Base-by-base conservation (phyloP, 495 filamentous ascomycete species). In the Tuber calosporum region DNA sequence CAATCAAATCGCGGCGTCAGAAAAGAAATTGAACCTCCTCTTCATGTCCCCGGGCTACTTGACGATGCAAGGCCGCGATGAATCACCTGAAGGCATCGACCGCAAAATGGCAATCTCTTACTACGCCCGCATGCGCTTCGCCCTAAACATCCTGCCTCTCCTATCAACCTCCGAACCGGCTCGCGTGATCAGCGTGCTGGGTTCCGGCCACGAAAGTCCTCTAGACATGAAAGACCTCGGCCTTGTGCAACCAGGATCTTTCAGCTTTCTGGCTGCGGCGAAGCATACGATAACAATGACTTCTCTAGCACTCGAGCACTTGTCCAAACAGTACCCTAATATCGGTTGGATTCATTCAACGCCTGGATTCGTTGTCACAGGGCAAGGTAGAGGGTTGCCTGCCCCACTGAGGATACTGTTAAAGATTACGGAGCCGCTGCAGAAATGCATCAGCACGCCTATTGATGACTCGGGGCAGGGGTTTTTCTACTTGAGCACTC, bases 51-150 rank as follows among this genome's bases (percentile, higher is more conserved):
- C 82, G 4, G 87, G 87, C 11, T 85, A 83, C 67, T 71, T 85
- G 71, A 82, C 81, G 8, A 37, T 84, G 72, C 53, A 74, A 68
- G 81, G 83, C 22, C 77, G 79, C 39, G 69, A 75, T 43, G 72
- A 89, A 68, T 91, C 90, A 0, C 39, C 76, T 2, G 91, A 93
- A 81, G 85, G 84, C 30, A 83, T 92, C 19, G 83, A 89, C 75
- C 81, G 83, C 42, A 84, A 85, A 71, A 81, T 86, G 58, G 81
- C 87, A 22, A 81, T 91, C 5, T 83, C 82, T 68, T 89, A 88
- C 82, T 92, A 92, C 81, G 83, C 87, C 38, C 88, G 90, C 22
- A 84, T 86, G 67, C 87, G 90, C 53, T 91, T 92, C 80, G 85
- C 86, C 36, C 72, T 82, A 62, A 89, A 90, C 77, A 85, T 93